These are phyloP conservation scores for Barnettozyma wickerhamii DNA, from an alignment of 805 yeast species.

Conservation along the genomic window DNA sequence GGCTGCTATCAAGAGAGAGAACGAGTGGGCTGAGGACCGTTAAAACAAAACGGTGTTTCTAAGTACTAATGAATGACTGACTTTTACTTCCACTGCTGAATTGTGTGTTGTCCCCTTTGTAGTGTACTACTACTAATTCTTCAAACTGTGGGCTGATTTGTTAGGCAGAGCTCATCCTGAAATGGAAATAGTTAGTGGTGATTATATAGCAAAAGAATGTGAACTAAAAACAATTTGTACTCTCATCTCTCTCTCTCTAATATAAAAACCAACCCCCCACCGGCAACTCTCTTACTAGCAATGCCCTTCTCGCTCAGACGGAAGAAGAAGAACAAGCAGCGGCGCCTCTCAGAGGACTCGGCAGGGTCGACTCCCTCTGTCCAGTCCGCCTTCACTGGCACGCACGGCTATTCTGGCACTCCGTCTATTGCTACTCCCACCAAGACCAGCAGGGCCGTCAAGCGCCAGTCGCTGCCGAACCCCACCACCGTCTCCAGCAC, in stretches of 20 bases:
- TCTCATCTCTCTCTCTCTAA: background rate
- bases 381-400: background rate
- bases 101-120: no score
- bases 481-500: background rate
- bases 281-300: no score
- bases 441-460: background rate
- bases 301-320: constrained; percentile 2
- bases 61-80: background rate
- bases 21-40: constrained; percentile 90
- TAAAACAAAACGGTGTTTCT: no score
- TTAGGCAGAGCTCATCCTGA: background rate
- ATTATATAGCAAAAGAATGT: background rate
- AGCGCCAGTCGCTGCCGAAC: background rate
- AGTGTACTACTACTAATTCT: no score
- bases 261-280: no score
- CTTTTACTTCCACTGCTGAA: no score
- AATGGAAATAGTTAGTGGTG: background rate
- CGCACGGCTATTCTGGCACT: background rate
- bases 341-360: background rate
- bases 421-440: background rate
- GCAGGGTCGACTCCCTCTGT: background rate
- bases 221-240: background rate
- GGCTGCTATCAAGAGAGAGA: constrained; percentile 81
- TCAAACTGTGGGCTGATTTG: no score
- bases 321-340: background rate